Conservation (phyloP, 1,139 yeast species). For the Geotrichum aggregatum region DNA sequence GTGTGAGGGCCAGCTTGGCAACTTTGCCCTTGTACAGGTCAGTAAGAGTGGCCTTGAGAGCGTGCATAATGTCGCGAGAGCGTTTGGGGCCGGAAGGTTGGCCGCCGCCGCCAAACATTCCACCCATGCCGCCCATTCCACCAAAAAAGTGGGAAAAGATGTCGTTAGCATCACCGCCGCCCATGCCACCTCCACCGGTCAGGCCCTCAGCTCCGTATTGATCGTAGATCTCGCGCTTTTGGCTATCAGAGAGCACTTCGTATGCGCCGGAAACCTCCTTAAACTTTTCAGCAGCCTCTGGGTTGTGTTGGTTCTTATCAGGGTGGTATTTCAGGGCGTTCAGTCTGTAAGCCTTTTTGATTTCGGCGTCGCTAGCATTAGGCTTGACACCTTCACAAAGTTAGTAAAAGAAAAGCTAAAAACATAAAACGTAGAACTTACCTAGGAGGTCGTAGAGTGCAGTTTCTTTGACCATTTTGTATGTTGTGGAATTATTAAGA, state of each 20-base stretch:
- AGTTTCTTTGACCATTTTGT: constrained; percentile 81
- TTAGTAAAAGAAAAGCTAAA: constrained; percentile 27
- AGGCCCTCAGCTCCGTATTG: constrained; percentile 91
- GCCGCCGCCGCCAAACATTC: constrained; percentile 53
- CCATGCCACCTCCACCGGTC: constrained; percentile 72
- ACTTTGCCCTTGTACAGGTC: constrained; percentile 69
- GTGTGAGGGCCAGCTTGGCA: constrained; percentile 88
- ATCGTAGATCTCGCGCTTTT: constrained; percentile 84
- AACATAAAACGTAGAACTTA: neutral
- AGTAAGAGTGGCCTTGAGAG: constrained; percentile 79
- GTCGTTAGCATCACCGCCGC: constrained; percentile 74
- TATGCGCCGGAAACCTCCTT: constrained; percentile 93
- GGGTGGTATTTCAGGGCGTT: constrained; percentile 93
- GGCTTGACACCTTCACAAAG: constrained; percentile 48
- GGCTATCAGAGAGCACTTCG: constrained; percentile 77
- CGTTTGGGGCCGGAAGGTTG: constrained; percentile 63
- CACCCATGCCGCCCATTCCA: constrained; percentile 44
- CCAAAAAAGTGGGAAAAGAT: constrained; percentile 89
- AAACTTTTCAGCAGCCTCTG: constrained; percentile 85
- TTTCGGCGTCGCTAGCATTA: constrained; percentile 72
- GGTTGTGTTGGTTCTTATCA: constrained; percentile 85
- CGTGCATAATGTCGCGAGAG: constrained; percentile 80
- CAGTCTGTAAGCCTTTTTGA: constrained; percentile 92
- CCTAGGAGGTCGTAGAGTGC: constrained; percentile 82
- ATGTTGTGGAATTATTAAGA: neutral